Evolutionary conservation across 2,329 filamentous ascomycete species (phyloP), one percentile per base, ranked within the genome.

Genomic region (Talaromyces sp.): DNA sequence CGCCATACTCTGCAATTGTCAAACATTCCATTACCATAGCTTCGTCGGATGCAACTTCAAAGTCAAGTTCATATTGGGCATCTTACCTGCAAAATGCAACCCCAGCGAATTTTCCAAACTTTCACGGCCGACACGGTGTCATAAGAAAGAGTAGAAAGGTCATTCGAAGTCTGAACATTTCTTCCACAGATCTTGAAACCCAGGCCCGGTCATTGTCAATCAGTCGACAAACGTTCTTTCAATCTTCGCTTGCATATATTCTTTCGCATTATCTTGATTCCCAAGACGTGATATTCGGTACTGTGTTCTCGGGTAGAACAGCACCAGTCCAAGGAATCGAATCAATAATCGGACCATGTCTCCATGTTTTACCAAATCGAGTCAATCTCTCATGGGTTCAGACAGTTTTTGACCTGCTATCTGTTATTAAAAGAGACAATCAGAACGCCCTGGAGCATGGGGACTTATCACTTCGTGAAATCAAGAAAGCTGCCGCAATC

Each of bases 281-380:
- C 0, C 72, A 81, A 0, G 91, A 96, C 71, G 78, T 93, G 1
- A 80, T 87, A 0, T 84, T 96, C 42, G 93, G 93, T 0, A 88
- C 86, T 1, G 90, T 96, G 3, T 89, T 90, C 12, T 96, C 92
- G 9, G 92, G 92, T 1, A 83, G 93, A 61, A 91, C 89, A 1
- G 74, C 92, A n/a, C 84, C 90, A 0, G 72, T 96, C 2, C 71
- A 81, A 3, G 84, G 82, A 0, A 85, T 96, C 37, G 91, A 96
- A 66, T 79, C 84, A 1, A 83, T 93, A 3, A 80, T 93, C 62
- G 93, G 93, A 0, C 93, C 93, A 9, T 95, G 90, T 68, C 86
- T 97, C 58, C 81, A 87, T 1, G 89, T 90, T 0, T 75, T 95
- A 6, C 93, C 93, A 1, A 78, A 92, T 1, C 83, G 91, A n/a